phyloP scores from a whole-genome alignment of 192 early-diverging fungal species.

The Neocallimastix lanati region DNA sequence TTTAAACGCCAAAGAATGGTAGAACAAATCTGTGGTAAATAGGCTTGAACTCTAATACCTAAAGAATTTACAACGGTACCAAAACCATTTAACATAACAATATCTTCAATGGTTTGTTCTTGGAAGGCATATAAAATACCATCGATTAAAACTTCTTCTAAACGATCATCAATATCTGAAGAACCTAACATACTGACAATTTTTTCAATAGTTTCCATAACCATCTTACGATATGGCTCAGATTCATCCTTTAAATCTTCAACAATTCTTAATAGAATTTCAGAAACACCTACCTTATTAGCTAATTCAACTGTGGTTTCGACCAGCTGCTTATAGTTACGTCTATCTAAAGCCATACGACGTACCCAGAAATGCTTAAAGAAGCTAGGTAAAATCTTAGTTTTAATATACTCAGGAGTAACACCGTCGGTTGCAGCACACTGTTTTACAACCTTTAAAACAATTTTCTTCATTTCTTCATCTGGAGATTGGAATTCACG shows the following conservation, averaged over 20 bases:
- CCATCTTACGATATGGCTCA: conserved; percentile 88
- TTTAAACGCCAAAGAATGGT: conserved; percentile 93
- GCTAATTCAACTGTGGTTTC: conserved; percentile 94
- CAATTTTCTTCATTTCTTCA: conserved; percentile 97
- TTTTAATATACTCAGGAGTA: conserved; percentile 61
- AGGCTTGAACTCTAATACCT: conserved; percentile 74
- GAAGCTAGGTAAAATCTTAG: conserved; percentile 83
- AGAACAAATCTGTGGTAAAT: conserved; percentile 81
- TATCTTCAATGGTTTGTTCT: conserved; percentile 88
- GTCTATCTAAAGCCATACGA: conserved; percentile 85
- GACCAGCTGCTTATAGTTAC: conserved; percentile 82
- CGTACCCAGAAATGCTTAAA: conserved; percentile 96
- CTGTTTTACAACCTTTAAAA: conserved; percentile 91
- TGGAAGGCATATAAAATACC: conserved; percentile 96
- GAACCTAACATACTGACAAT: conserved; percentile 59
- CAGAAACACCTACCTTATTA: conserved; percentile 77
- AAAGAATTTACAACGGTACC: conserved; percentile 85
- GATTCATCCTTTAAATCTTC: conserved; percentile 89
- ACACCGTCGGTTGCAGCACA: conserved; percentile 89
- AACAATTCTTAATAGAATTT: conserved; percentile 71
- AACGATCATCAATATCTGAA: conserved; percentile 73
- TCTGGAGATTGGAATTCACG: conserved; percentile 94
- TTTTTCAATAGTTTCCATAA: conserved; percentile 87
- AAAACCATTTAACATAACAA: conserved; percentile 84
- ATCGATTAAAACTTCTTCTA: conserved; percentile 92